Base-by-base conservation (phyloP, 2,329 filamentous ascomycete genomes). In the Leptographium radiaticola region DNA sequence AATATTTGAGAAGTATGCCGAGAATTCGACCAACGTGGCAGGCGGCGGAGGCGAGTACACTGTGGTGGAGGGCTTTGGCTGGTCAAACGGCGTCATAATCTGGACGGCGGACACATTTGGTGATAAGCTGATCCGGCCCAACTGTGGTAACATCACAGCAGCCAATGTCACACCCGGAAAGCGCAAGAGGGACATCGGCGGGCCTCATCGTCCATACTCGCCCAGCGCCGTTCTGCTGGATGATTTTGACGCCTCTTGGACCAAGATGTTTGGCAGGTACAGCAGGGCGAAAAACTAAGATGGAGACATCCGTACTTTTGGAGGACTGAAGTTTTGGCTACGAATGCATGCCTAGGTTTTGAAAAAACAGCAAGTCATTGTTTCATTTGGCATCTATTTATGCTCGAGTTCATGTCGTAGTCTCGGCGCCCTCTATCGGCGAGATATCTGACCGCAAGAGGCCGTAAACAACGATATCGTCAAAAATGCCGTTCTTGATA, bases 1-100 rank as follows among this genome's bases (percentile, higher is more conserved):
- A 63, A 85, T 86, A 71, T 86, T 86, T 63, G 83, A 86, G 65
- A 86, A 86, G 71, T 86, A 86, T 62, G 71, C 70, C 13, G 79
- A 83, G 59, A 76, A 76, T 54, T 67, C 75, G 9, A 80, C 74
- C 47, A 81, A 83, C 57, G 75, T 74, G 0, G 79, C 77, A 1
- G 83, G 83, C 33, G 70, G 79, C 8, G 83, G 83, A 7, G 83
- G 83, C 58, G 83, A 86, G 69, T 86, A 86, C 63, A 74, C 77
- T 53, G 82, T 86, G 7, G 82, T 84, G 3, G 79, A 84, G 66
- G 82, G 83, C 1, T 86, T 86, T 59, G 83, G 82, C 8, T 86
- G 83, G 83, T 80, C 78, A 1, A 86, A 86, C 59, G 83, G 83
- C 34, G 81, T 85, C 52, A 64, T 86, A 34, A 77, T 86, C 52